phyloP scores from a whole-genome alignment of 2,329 filamentous ascomycete genomes.

The Fusarium nygamai region DNA sequence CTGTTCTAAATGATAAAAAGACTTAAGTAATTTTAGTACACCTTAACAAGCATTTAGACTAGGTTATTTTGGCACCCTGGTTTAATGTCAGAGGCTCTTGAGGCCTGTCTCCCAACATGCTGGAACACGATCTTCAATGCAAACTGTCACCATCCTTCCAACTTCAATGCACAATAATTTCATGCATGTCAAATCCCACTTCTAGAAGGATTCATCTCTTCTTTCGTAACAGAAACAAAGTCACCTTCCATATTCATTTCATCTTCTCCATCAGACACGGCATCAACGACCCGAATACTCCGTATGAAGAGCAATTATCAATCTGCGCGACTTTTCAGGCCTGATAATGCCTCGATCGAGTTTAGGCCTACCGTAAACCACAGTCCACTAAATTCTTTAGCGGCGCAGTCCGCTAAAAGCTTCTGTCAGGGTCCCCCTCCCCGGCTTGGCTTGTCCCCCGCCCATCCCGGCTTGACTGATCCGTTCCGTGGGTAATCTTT shows the following conservation, averaged over 20 bases:
- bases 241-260: not conserved
- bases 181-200: not conserved
- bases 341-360: constrained; percentile 16
- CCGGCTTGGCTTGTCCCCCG: not conserved
- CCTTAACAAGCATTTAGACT: rapidly evolving
- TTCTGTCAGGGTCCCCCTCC: not conserved
- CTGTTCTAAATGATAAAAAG: not conserved
- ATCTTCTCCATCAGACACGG: not conserved
- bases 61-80: not conserved
- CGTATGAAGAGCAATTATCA: not conserved
- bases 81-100: not conserved
- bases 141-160: not conserved
- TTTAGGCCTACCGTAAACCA: constrained; percentile 12
- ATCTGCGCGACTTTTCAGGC: not conserved
- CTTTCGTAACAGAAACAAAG: not conserved
- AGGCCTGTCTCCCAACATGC: not conserved
- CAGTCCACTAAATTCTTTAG: constrained; percentile 10
- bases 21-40: too few relatives aligned
- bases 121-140: not conserved
- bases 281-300: not conserved
- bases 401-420: not conserved
- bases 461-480: not conserved
- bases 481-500: not conserved
- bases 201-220: not conserved
- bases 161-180: not conserved